Conservation (phyloP, 345 rosid genomes). For the Eucalyptus lansdowneana region DNA sequence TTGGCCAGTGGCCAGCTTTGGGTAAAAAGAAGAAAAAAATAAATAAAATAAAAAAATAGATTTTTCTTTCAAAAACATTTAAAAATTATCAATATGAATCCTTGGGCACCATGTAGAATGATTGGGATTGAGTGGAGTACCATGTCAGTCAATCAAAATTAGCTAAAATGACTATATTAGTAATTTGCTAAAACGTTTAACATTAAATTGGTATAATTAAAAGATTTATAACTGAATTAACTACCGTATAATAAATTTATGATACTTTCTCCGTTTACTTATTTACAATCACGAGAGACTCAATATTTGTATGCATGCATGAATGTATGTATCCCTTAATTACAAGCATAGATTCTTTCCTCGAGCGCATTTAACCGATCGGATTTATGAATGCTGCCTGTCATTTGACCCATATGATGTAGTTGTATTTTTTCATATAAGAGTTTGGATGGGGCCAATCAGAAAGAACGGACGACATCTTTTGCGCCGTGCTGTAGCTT, state of each 20-base stretch:
- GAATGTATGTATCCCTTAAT: neutral
- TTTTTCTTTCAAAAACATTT: fast-evolving
- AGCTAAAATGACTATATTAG: fast-evolving
- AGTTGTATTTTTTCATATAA: neutral
- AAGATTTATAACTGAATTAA: fast-evolving
- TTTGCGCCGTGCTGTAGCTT: neutral
- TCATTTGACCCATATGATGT: neutral
- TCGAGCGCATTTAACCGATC: neutral
- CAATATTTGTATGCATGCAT: neutral
- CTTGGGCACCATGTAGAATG: fast-evolving
- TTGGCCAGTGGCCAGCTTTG: fast-evolving
- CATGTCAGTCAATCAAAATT: fast-evolving
- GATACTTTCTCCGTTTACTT: neutral
- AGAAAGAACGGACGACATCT: neutral
- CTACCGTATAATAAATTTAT: fast-evolving
- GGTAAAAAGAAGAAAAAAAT: neutral
- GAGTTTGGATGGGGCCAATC: neutral
- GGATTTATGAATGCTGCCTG: neutral
- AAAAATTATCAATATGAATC: neutral
- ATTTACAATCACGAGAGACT: neutral
- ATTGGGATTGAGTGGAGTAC: neutral
- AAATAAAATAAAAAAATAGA: neutral
- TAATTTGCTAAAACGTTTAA: fast-evolving
- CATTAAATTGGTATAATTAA: neutral
- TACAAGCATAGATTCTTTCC: neutral